Evolutionary conservation across 306 rosid species (phyloP).

Genomic region (Medicago truncatula): DNA sequence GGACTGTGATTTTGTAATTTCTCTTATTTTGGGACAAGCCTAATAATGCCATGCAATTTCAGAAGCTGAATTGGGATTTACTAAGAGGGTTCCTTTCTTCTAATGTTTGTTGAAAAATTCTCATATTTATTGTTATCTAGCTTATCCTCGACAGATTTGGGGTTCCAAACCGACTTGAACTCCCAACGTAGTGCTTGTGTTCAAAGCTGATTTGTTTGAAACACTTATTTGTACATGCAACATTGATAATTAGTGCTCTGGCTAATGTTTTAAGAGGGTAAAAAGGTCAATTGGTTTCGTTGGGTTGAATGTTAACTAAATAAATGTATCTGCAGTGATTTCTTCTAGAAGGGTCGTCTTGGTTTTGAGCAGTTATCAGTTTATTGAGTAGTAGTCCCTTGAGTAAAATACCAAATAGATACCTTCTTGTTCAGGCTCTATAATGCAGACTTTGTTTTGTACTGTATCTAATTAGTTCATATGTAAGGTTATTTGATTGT

Average conservation of each 20-base stretch:
- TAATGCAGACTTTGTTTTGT: neutral
- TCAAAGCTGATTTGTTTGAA: slow-evolving; percentile 8
- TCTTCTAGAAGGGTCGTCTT: slow-evolving; percentile 4
- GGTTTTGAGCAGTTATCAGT: slow-evolving; percentile 22
- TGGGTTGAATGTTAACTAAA: neutral
- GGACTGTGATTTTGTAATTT: neutral
- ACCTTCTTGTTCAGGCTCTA: slow-evolving; percentile 5
- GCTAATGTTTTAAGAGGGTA: slow-evolving; percentile 9
- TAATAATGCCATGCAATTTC: neutral
- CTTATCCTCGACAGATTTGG: neutral
- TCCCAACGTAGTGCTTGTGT: neutral
- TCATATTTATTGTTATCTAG: slow-evolving; percentile 7
- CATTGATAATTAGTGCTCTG: neutral
- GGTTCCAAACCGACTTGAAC: neutral
- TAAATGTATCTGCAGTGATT: slow-evolving; percentile 4
- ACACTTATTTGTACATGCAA: slow-evolving; percentile 1
- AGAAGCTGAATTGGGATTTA: neutral
- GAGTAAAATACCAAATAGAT: neutral
- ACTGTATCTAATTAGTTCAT: slow-evolving; percentile 20
- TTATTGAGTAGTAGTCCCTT: slow-evolving; percentile 19
- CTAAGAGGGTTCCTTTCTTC: slow-evolving; percentile 1
- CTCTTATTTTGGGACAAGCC: slow-evolving; percentile 1
- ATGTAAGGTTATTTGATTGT: slow-evolving; percentile 21
- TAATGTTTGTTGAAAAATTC: neutral
- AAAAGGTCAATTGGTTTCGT: slow-evolving; percentile 10